Conservation (phyloP, 2,329 filamentous ascomycete species). For the Penicillium hesseltinei region DNA sequence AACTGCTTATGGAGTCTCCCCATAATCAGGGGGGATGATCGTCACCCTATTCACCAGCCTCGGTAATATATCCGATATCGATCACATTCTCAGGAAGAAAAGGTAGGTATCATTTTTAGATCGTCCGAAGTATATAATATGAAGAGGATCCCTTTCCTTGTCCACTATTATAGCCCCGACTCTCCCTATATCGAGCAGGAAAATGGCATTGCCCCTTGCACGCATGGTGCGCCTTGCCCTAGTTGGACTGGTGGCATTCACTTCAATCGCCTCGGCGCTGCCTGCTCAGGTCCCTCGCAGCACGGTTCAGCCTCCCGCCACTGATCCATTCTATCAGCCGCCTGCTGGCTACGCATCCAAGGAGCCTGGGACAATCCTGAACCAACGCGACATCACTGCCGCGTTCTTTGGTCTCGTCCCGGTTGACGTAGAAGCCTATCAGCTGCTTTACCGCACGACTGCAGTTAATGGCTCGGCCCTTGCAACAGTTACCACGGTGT, state of each 20-base stretch:
- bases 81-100: constrained; percentile 2
- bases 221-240: constrained; percentile 8
- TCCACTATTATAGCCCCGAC: background rate
- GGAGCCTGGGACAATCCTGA: constrained; percentile 26
- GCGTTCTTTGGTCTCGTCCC: constrained; percentile 25
- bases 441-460: constrained; percentile 46
- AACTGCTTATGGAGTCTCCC: background rate
- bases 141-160: background rate
- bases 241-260: constrained; percentile 1
- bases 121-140: background rate
- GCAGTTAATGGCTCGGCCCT: constrained; percentile 39
- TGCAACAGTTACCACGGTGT: constrained; percentile 42
- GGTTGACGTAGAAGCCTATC: constrained; percentile 28
- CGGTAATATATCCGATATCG: background rate
- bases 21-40: background rate
- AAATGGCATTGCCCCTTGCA: constrained; percentile 5
- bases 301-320: constrained; percentile 8
- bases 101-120: background rate
- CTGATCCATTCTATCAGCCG: constrained; percentile 30
- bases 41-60: background rate
- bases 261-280: constrained; percentile 1
- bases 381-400: constrained; percentile 18
- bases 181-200: background rate
- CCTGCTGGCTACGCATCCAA: constrained; percentile 24
- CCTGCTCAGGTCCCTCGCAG: background rate